Evolutionary conservation across 2,329 filamentous ascomycete genomes (phyloP).

Genomic region (Sphaerulina musiva): DNA sequence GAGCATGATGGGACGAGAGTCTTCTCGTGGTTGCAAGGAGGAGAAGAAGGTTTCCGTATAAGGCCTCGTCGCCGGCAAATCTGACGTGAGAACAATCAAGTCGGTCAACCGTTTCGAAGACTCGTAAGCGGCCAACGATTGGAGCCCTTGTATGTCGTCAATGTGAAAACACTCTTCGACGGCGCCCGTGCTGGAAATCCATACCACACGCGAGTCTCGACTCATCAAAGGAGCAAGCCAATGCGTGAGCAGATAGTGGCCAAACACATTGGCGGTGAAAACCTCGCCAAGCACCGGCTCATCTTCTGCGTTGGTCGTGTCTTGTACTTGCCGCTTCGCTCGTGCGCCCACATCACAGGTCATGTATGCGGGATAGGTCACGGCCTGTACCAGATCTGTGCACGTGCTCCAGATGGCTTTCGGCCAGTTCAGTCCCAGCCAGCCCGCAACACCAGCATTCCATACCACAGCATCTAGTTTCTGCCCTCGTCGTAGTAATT

Average conservation of each 20-base stretch:
- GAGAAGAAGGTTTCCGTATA: constrained; percentile 54
- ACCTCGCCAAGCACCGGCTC: constrained; percentile 67
- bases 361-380: constrained; percentile 77
- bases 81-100: constrained; percentile 65
- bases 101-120: constrained; percentile 83
- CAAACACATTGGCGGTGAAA: constrained; percentile 89
- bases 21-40: constrained; percentile 16
- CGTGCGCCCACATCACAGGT: constrained; percentile 51
- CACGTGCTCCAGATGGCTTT: constrained; percentile 51
- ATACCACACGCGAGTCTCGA: constrained; percentile 62
- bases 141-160: constrained; percentile 70
- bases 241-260: constrained; percentile 85
- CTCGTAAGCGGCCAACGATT: constrained; percentile 65
- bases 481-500: constrained; percentile 53
- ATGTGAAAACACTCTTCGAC: constrained; percentile 51
- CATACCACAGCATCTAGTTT: constrained; percentile 72
- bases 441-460: constrained; percentile 85
- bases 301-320: constrained; percentile 22
- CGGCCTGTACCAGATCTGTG: constrained; percentile 58
- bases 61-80: constrained; percentile 57
- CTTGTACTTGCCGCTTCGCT: constrained; percentile 47
- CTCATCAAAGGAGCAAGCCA: constrained; percentile 66
- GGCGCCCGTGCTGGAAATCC: constrained; percentile 79
- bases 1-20: constrained; percentile 59
- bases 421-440: constrained; percentile 69